Evolutionary conservation across 176 grass and related monocot species (phyloP).

Genomic region (Dactylis glomerata): DNA sequence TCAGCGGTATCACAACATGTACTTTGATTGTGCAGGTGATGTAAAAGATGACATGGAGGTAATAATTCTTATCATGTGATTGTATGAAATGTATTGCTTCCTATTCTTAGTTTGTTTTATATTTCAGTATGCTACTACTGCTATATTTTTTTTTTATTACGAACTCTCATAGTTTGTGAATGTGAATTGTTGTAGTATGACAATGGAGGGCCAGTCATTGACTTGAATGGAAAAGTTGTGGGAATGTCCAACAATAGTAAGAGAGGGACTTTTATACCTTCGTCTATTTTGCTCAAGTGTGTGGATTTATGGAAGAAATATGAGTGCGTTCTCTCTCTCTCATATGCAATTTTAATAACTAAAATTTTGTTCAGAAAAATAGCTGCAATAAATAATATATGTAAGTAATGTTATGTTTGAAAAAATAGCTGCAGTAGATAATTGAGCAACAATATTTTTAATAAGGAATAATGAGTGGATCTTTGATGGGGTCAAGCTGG

Average conservation of each 20-base stretch:
- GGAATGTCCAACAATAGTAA: not conserved
- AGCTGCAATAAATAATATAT: not conserved
- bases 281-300: not conserved
- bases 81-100: not conserved
- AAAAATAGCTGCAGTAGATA: not conserved
- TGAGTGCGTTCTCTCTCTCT: not conserved
- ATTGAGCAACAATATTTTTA: not conserved
- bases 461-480: not conserved
- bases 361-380: not conserved
- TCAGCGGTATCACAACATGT: slow-evolving; percentile 15
- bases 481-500: not conserved
- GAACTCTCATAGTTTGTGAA: not conserved
- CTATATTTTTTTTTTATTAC: not conserved
- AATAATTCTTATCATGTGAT: not conserved
- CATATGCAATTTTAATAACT: not conserved
- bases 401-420: slow-evolving; percentile 4
- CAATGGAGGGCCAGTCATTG: not conserved
- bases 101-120: not conserved
- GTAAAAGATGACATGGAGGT: not conserved
- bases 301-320: not conserved
- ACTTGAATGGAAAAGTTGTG: not conserved
- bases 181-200: not conserved
- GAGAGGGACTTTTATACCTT: not conserved
- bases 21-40: not conserved
- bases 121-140: not conserved